Conservation (phyloP, 495 filamentous ascomycete species). For the Clavariopsis aquatica region DNA sequence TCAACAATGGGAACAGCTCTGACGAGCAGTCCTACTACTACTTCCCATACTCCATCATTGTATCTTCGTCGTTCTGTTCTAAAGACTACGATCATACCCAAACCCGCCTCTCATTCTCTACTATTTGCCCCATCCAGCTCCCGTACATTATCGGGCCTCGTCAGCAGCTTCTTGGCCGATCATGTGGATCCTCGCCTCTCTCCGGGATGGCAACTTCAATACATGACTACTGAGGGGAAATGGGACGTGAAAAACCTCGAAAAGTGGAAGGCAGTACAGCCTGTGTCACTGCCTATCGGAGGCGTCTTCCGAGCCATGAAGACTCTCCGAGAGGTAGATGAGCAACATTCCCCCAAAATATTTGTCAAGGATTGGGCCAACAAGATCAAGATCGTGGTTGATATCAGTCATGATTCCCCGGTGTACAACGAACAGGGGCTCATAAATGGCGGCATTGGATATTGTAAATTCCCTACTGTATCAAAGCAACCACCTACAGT, state of each 20-base stretch:
- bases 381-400: constrained; percentile 72
- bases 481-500: constrained; percentile 84
- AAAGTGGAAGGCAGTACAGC: constrained; percentile 79
- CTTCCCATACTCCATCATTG: not conserved
- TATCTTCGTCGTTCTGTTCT: constrained; percentile 26
- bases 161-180: constrained; percentile 75
- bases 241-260: constrained; percentile 97
- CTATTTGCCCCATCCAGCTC: constrained; percentile 76
- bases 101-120: constrained; percentile 79
- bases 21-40: not conserved
- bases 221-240: constrained; percentile 83
- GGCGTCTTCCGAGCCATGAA: constrained; percentile 83
- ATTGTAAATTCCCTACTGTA: constrained; percentile 87
- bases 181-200: constrained; percentile 76
- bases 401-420: constrained; percentile 84
- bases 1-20: constrained; percentile 8
- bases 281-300: constrained; percentile 75
- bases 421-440: constrained; percentile 81
- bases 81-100: constrained; percentile 61
- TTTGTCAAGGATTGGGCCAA: constrained; percentile 70
- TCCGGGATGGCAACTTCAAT: constrained; percentile 85
- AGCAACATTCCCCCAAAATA: constrained; percentile 71
- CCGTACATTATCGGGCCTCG: constrained; percentile 74
- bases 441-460: constrained; percentile 69
- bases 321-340: constrained; percentile 82